phyloP scores from a whole-genome alignment of 345 rosid genomes.

The Sonneratia alba region DNA sequence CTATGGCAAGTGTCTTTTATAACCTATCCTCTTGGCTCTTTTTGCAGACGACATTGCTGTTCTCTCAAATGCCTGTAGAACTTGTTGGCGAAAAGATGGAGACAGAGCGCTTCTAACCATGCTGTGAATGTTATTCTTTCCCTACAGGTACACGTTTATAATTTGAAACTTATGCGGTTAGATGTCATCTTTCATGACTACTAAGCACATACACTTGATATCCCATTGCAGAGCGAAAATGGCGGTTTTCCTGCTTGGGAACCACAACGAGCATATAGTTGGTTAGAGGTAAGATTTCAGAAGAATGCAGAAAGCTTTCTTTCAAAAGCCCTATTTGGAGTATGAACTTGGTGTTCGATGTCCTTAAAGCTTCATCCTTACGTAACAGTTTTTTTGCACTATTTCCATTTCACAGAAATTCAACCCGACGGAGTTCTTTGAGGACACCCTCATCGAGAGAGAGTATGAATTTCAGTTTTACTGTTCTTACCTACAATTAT shows the following conservation, averaged over 20 bases:
- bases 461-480: conserved; percentile 26
- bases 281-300: conserved; percentile 33
- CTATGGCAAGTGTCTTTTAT: no score
- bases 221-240: conserved; percentile 26
- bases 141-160: conserved; percentile 23
- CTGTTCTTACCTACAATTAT: not conserved
- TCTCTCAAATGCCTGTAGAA: conserved; percentile 30
- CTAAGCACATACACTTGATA: not conserved
- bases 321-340: not conserved
- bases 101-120: conserved; percentile 22
- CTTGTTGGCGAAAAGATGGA: conserved; percentile 33
- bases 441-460: conserved; percentile 34
- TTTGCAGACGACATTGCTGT: conserved; percentile 26
- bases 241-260: conserved; percentile 52
- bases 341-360: not conserved
- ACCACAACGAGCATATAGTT: conserved; percentile 34
- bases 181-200: not conserved
- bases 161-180: not conserved
- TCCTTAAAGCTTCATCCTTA: not conserved
- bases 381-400: no score
- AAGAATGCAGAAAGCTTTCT: not conserved
- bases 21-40: not conserved
- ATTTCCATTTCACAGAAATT: conserved; percentile 17
- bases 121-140: conserved; percentile 43
- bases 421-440: conserved; percentile 46